Evolutionary conservation across 805 yeast species (phyloP), one percentile per base, ranked within the genome.

Genomic region (Wickerhamiella vanderwaltii): DNA sequence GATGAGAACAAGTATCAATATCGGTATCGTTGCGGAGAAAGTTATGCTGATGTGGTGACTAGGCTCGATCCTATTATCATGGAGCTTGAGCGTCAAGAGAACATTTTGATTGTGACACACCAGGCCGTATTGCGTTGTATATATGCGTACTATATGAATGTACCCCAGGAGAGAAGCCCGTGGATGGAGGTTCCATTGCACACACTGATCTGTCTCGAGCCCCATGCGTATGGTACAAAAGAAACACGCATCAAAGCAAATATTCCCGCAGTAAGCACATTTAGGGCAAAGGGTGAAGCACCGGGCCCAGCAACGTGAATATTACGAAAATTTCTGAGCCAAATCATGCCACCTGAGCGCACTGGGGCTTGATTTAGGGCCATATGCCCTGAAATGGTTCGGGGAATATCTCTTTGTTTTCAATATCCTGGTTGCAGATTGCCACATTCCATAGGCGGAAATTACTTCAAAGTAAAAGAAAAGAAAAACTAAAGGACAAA

Each of bases 161-260:
- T 91, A 15, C 95, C 96, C 4, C 97, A 88, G 60, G 95, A 88
- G 53, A 88, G 85, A 59, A 75, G 87, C 45, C 99, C 99, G 4
- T 91, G 98, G 98, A 86, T 91, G 95, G 84, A 93, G 29, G 93
- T 91, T 45, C 99, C 99, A 5, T 66, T 91, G 53, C 99, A 91
- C 58, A 91, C 98, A 0, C 65, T 91, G 58, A 91, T 91, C 54
- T 81, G 85, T 57, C 67, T 91, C 48, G 97, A 91, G 59, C 95
- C 96, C n/a, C 71, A 94, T 44, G 95, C 98, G 0, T 87, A 84
- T 55, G 79, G 78, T 38, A 87, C 98, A 0, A 63, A 77, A 32
- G 97, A 87, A 13, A 80, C 88, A 15, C 71, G 93, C 52, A 83
- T 91, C 45, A 85, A 85, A 52, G 98, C 97, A 0, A 84, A 91